phyloP scores from a whole-genome alignment of 1,284 basidiomycete species.

The Cutaneotrichosporon sp. region DNA sequence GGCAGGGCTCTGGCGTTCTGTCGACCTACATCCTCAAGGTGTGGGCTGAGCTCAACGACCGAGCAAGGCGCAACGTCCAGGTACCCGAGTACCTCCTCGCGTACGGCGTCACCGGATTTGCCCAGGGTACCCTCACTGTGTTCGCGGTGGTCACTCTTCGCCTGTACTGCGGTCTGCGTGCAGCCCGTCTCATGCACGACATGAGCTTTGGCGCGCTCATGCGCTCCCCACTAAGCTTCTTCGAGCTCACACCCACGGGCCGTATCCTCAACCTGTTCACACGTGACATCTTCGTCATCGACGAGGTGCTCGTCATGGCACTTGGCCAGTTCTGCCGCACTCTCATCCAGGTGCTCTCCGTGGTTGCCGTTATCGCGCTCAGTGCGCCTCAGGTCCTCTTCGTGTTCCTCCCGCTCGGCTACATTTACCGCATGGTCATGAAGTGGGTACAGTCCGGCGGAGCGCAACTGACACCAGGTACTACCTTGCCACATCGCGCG shows the following conservation, averaged over 20 bases:
- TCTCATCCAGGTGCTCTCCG: constrained; percentile 58
- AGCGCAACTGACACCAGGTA: constrained; percentile 55
- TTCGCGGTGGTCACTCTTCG: constrained; percentile 62
- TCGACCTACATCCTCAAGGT: constrained; percentile 67
- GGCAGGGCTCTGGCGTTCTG: constrained; percentile 50
- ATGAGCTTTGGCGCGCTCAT: constrained; percentile 59
- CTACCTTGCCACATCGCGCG: constrained; percentile 84
- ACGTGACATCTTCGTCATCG: constrained; percentile 86
- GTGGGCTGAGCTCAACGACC: constrained; percentile 74
- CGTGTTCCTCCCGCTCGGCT: constrained; percentile 65
- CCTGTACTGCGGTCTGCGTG: constrained; percentile 71
- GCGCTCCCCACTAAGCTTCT: constrained; percentile 77
- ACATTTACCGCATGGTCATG: constrained; percentile 73
- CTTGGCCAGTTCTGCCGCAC: constrained; percentile 65
- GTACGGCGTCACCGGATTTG: constrained; percentile 51
- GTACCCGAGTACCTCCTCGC: constrained; percentile 35
- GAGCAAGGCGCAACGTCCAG: constrained; percentile 58
- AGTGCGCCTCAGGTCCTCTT: constrained; percentile 80
- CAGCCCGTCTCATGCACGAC: constrained; percentile 72
- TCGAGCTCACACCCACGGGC: constrained; percentile 76
- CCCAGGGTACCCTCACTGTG: constrained; percentile 57
- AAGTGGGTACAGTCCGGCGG: constrained; percentile 51
- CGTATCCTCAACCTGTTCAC: constrained; percentile 65
- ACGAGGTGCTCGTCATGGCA: constrained; percentile 68
- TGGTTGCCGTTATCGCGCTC: constrained; percentile 69